These are phyloP conservation scores for Chlorella sp. DNA, from an alignment of 139 green algal species.

Conservation along the genomic window DNA sequence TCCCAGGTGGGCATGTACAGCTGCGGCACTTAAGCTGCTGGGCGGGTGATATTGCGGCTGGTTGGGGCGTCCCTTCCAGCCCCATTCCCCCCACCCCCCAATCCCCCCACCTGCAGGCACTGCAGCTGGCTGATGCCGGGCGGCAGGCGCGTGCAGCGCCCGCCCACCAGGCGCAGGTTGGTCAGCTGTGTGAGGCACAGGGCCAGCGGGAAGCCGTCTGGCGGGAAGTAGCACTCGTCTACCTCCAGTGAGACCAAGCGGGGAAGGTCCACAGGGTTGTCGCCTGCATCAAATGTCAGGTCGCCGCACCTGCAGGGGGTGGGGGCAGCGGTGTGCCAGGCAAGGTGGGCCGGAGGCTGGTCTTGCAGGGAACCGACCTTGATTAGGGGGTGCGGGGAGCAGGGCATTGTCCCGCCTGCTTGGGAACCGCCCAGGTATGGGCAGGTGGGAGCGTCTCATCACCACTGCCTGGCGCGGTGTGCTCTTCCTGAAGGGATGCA, in stretches of 20 bases:
- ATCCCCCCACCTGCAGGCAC: not conserved
- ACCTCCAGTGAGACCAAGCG: constrained; percentile 22
- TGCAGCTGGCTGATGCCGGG: not conserved
- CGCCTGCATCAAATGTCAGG: constrained; percentile 15
- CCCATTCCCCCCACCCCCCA: not conserved
- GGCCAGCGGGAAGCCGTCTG: not conserved
- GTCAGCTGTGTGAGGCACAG: constrained; percentile 18
- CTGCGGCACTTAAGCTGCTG: too few species aligned
- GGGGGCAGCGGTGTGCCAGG: too few species aligned
- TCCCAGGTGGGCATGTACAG: too few species aligned
- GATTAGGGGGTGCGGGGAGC: too few species aligned
- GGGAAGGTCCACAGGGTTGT: constrained; percentile 1
- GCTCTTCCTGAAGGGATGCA: too few species aligned
- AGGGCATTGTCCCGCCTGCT: too few species aligned
- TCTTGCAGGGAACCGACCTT: too few species aligned
- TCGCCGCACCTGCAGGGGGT: not conserved
- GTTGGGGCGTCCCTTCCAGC: not conserved
- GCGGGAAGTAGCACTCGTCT: constrained; percentile 20
- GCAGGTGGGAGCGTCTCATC: too few species aligned
- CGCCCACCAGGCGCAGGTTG: constrained; percentile 26
- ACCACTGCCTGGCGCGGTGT: too few species aligned
- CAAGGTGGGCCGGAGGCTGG: too few species aligned
- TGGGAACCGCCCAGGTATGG: too few species aligned
- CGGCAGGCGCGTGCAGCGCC: constrained; percentile 11
- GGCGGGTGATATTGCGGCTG: too few species aligned